Base-by-base conservation (phyloP, 2,329 filamentous ascomycete species). In the Fusarium sp. region DNA sequence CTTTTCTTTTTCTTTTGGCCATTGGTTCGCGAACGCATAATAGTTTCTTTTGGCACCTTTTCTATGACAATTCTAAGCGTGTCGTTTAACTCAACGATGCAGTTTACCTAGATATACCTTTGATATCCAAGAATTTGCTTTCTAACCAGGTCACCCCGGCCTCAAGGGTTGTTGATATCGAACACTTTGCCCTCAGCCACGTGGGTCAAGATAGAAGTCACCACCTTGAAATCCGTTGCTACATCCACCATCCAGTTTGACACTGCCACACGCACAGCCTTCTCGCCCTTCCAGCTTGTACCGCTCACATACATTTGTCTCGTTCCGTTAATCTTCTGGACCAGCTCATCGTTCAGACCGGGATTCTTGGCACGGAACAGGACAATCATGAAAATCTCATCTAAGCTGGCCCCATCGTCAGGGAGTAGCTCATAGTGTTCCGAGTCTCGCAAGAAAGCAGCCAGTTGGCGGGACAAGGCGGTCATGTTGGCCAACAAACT, bases 211-310 rank as follows among this genome's bases (percentile, higher is more conserved):
- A 94, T 89, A 8, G 84, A 80, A 64, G 82, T 85, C 18, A 97
- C 86, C n/a, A 93, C 77, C 21, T 79, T 80, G 63, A 91, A 80
- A 76, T 97, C 94, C 63, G 85, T 84, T 47, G 89, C 84, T 0
- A 90, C 84, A 74, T 94, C 85, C 3, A 92, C 91, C 78, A 88
- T 88, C 93, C 94, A 97, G 75, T 92, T 98, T 38, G 92, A 91
- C 41, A 97, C 89, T 0, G 95, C 94, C 71, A 97, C 88, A n/a
- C 95, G 86, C 64, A 90, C 91, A 11, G 94, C 94, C 58, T 90
- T 87, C 58, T 84, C 81, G 1, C 91, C 92, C 41, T 89, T 83
- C 93, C 94, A 98, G 44, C 80, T 84, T 15, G 93, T 97, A 1
- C 92, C 92, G 63, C 92, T 94, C 8, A 97, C 91, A 75, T 94